A percentile compares a stretch with the other conserved stretches of the same genome.
Conservation (phyloP, 768 basidiomycete genomes). For the Gloeophyllum trabeum region DNA sequence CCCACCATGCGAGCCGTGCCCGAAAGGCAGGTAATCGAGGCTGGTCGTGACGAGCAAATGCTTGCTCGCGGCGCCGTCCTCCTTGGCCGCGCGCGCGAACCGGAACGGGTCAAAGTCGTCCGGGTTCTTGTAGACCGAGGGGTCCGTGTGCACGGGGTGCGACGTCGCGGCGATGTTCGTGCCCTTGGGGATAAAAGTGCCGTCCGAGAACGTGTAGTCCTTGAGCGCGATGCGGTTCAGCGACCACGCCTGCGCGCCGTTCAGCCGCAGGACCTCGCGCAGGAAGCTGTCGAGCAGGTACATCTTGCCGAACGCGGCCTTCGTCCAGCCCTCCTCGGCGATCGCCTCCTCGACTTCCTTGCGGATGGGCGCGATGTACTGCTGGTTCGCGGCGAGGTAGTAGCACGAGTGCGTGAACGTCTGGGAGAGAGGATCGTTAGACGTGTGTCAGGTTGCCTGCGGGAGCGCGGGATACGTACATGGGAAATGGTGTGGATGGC, state of each 20-base stretch:
- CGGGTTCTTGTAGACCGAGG: conserved; percentile 30
- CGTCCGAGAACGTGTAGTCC: conserved; percentile 25
- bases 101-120: conserved; percentile 27
- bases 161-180: conserved; percentile 21
- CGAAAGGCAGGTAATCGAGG: conserved; percentile 9
- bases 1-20: conserved; percentile 14
- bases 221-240: conserved; percentile 21
- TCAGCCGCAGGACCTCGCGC: conserved; percentile 25
- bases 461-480: neutral
- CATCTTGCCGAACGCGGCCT: conserved; percentile 24
- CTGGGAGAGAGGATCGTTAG: conserved; percentile 8
- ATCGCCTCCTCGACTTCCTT: conserved; percentile 31
- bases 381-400: conserved; percentile 22
- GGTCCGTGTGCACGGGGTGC: conserved; percentile 25
- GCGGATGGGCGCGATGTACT: conserved; percentile 23
- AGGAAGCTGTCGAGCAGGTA: conserved; percentile 33
- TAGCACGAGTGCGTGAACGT: conserved; percentile 22
- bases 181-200: conserved; percentile 22
- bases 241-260: conserved; percentile 17
- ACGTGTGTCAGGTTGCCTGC: neutral
- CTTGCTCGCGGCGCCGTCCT: conserved; percentile 13
- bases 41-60: conserved; percentile 16
- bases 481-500: conserved; percentile 9
- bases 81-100: conserved; percentile 20
- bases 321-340: conserved; percentile 24